Conservation (phyloP, 2,329 filamentous ascomycete species). For the Coniochaeta sp. region DNA sequence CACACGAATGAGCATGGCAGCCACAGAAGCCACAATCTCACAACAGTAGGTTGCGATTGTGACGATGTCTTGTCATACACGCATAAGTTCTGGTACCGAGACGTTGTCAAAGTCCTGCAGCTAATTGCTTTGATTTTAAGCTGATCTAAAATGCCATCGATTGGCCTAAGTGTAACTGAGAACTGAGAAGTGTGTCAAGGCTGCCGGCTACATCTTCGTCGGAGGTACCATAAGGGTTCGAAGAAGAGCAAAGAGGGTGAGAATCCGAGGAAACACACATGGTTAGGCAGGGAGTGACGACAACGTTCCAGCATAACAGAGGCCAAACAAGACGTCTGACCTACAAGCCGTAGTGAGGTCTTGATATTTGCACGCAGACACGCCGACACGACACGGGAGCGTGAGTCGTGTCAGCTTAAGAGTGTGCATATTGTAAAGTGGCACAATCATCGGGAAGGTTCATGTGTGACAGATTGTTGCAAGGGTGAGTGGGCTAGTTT, state of each 20-base stretch:
- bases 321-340: conserved; percentile 42
- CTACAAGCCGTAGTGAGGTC: conserved; percentile 34
- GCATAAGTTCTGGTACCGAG: not conserved
- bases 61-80: not conserved
- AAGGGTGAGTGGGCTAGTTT: not conserved
- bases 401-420: conserved; percentile 89
- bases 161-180: not conserved
- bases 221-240: conserved; percentile 10
- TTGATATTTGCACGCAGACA: conserved; percentile 92
- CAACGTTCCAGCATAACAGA: conserved; percentile 19
- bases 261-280: conserved; percentile 12
- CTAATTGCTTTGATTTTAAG: not conserved
- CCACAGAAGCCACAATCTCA: not conserved
- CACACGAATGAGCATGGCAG: too few species aligned
- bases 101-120: not conserved
- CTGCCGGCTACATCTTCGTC: conserved; percentile 9
- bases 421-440: conserved; percentile 58
- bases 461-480: not conserved
- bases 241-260: conserved; percentile 17
- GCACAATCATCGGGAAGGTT: not conserved
- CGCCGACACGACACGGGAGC: conserved; percentile 81
- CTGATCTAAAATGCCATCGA: not conserved
- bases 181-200: conserved; percentile 8
- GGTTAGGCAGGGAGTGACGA: conserved; percentile 19
- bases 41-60: too few species aligned